Evolutionary conservation across 345 rosid genomes (phyloP).

Genomic region (Dovyalis caffra): DNA sequence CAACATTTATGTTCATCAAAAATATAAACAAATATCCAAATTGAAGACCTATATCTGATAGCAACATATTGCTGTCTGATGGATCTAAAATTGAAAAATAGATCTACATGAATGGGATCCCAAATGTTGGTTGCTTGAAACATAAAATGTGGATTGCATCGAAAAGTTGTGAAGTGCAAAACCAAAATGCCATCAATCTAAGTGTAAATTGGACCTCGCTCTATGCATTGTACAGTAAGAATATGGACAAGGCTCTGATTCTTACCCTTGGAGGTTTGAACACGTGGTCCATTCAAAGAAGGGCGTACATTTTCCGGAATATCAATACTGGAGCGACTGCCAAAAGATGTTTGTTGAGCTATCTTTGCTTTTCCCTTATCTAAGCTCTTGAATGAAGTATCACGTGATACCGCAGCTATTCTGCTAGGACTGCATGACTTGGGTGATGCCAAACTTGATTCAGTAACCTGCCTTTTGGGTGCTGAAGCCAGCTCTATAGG

Average conservation of each 20-base stretch:
- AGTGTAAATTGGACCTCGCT: neutral
- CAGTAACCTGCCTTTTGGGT: constrained; percentile 61
- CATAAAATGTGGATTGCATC: neutral
- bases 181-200: neutral
- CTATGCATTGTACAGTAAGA: neutral
- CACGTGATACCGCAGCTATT: constrained; percentile 44
- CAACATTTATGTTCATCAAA: neutral
- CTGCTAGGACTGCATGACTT: constrained; percentile 52
- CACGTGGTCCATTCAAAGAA: constrained; percentile 40
- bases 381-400: constrained; percentile 25
- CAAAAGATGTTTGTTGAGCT: constrained; percentile 42
- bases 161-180: neutral
- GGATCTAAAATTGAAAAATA: neutral
- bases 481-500: constrained; percentile 44
- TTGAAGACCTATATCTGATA: neutral
- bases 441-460: constrained; percentile 56
- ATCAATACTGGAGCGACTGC: constrained; percentile 39
- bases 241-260: neutral
- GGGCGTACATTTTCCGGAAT: constrained; percentile 43
- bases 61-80: neutral
- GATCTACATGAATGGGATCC: neutral
- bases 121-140: neutral
- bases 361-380: constrained; percentile 61
- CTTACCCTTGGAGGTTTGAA: constrained; percentile 63
- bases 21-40: neutral